These are phyloP conservation scores for Tephrocybe rancida DNA, from an alignment of 768 basidiomycete genomes.

Conservation along the genomic window DNA sequence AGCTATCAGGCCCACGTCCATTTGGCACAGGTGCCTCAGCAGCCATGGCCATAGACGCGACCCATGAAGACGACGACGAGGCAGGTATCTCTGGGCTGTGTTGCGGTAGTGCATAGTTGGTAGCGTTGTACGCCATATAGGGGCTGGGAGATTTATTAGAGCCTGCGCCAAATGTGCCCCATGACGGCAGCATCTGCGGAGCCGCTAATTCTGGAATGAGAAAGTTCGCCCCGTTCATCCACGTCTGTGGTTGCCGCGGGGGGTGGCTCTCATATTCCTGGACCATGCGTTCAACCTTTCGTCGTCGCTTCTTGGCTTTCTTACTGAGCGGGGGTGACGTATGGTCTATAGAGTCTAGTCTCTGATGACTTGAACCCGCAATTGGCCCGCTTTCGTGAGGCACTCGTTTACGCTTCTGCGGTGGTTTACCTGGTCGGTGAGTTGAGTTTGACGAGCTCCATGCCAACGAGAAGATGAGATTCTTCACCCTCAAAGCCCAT, in stretches of 20 bases:
- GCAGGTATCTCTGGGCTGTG: constrained; percentile 6
- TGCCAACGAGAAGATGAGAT: background rate
- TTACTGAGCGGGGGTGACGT: constrained; percentile 25
- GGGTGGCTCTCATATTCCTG: constrained; percentile 26
- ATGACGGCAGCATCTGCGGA: background rate
- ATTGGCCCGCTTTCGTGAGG: background rate
- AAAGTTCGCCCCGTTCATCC: constrained; percentile 9
- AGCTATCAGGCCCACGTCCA: background rate
- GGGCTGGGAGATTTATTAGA: background rate
- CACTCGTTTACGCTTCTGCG: constrained; percentile 17
- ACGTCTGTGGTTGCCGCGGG: constrained; percentile 7
- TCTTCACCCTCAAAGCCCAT: constrained; percentile 7
- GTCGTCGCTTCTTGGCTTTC: constrained; percentile 43
- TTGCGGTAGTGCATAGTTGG: constrained; percentile 11
- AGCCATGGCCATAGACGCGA: constrained; percentile 43
- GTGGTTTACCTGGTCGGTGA: background rate
- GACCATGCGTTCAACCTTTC: constrained; percentile 35
- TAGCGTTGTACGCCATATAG: constrained; percentile 14
- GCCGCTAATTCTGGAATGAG: background rate
- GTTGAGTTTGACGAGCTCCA: background rate
- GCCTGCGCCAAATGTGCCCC: background rate
- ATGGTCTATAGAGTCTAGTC: constrained; percentile 2
- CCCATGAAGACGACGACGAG: constrained; percentile 34
- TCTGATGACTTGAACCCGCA: constrained; percentile 12
- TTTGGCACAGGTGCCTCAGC: constrained; percentile 21